Conservation (phyloP, 495 filamentous ascomycete species). For the Cudoniella acicularis region DNA sequence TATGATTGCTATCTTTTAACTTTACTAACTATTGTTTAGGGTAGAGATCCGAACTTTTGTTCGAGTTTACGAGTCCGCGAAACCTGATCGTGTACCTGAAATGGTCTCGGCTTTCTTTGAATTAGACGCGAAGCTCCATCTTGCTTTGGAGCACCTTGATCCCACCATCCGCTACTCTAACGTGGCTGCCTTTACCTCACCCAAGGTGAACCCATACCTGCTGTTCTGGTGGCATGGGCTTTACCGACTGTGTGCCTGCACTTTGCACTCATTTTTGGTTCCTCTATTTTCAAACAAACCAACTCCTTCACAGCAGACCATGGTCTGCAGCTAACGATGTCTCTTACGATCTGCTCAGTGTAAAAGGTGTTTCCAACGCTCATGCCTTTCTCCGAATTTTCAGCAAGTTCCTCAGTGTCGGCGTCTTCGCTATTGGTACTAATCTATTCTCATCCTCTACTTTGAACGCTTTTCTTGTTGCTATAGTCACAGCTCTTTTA, state of each 20-base stretch:
- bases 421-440: no score
- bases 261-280: slow-evolving; percentile 13
- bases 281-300: slow-evolving; percentile 15
- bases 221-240: slow-evolving; percentile 8
- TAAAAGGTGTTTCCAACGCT: no score
- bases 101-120: background rate
- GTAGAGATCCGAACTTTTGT: slow-evolving; percentile 12
- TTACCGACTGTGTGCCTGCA: slow-evolving; percentile 13
- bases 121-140: background rate
- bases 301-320: no score
- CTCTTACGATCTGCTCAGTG: no score
- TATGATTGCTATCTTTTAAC: background rate
- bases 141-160: slow-evolving; percentile 1
- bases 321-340: no score
- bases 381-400: no score
- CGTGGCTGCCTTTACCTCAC: background rate
- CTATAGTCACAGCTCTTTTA: no score
- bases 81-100: background rate
- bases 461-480: no score
- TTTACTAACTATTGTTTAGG: slow-evolving; percentile 5
- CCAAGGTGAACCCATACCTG: background rate
- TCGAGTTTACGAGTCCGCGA: background rate
- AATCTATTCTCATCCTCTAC: no score
- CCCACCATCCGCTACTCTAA: background rate
- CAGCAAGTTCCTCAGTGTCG: no score